Evolutionary conservation across 345 rosid species (phyloP), one percentile per base, ranked within the genome.

Genomic region (Lepidium sativum): DNA sequence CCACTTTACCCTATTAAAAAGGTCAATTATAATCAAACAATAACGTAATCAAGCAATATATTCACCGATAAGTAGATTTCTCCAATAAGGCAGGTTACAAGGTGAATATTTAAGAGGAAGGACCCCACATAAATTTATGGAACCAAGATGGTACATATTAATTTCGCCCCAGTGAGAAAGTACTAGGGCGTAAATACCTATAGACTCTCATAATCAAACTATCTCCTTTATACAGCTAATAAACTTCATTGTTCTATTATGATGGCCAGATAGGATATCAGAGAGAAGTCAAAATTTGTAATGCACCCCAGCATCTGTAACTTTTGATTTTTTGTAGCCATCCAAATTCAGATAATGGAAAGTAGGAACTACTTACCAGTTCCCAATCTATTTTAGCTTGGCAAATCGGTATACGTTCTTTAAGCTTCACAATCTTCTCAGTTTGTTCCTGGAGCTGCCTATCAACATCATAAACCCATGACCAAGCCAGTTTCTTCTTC

Each of bases 401-500:
- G 77, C 99, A 94, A 54, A 77, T 77, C 53, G 99, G 96, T 69
- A 84, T 76, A 15, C 99, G 97, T 29, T 77, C 80, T 73, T 84
- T 90, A 25, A 94, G 84, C 77, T 77, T 86, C 71, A 67, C 84
- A 71, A 94, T 73, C 63, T 71, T 83, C 66, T 51, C 68, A 65
- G 38, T 61, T 51, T 86, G 87, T 56, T 83, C 90, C 69, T 71
- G 67, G 23, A 90, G 76, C 75, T 84, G 81, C 86, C 73, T 78
- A 65, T 94, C 97, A 47, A 82, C 84, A 73, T 80, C 83, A 60
- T 87, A 94, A 33, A 90, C 97, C 94, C 88, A 89, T 7, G 97
- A 84, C 99, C 99, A 94, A 37, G 99, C 99, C 41, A 94, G 86
- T 75, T 83, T 86, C 75, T 86, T 89, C 69, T 78, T 87, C 70